phyloP scores from a whole-genome alignment of 2,329 filamentous ascomycete species.

The Xylariaceae sp. region DNA sequence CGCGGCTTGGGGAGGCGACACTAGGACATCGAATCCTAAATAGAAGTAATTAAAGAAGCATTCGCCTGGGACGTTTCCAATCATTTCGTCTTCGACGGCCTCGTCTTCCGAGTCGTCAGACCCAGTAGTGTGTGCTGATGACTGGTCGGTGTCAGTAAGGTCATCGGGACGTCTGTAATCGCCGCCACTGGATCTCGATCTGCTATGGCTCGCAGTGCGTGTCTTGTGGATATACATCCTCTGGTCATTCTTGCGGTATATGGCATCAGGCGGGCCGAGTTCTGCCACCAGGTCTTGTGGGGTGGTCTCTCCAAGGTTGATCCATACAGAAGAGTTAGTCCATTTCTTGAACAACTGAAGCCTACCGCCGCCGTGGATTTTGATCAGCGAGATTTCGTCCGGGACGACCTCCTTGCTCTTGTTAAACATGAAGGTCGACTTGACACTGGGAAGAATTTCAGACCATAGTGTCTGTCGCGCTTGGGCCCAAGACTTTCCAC shows the following conservation, averaged over 20 bases:
- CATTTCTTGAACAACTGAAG: constrained; percentile 77
- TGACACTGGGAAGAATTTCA: constrained; percentile 71
- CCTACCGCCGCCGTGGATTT: constrained; percentile 75
- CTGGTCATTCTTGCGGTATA: constrained; percentile 89
- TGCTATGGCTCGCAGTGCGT: constrained; percentile 55
- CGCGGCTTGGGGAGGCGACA: constrained; percentile 73
- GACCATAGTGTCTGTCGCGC: constrained; percentile 77
- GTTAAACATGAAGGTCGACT: constrained; percentile 68
- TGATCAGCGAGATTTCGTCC: constrained; percentile 83
- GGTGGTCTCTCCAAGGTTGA: constrained; percentile 82
- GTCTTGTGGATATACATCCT: constrained; percentile 83
- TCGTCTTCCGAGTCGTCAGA: constrained; percentile 71
- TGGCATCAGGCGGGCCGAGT: constrained; percentile 89
- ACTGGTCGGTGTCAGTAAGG: constrained; percentile 73
- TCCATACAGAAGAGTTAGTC: constrained; percentile 67
- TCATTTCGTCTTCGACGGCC: constrained; percentile 58
- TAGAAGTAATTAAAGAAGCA: constrained; percentile 98
- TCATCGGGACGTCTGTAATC: constrained; percentile 56
- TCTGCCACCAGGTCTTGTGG: constrained; percentile 90
- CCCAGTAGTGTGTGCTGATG: constrained; percentile 70
- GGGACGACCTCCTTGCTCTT: constrained; percentile 79
- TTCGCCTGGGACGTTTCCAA: constrained; percentile 64
- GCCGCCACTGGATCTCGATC: constrained; percentile 48
- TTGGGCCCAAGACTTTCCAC: constrained; percentile 87
- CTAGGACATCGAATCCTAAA: constrained; percentile 88